phyloP scores from a whole-genome alignment of 2,329 filamentous ascomycete genomes.

The Fusarium compactum region DNA sequence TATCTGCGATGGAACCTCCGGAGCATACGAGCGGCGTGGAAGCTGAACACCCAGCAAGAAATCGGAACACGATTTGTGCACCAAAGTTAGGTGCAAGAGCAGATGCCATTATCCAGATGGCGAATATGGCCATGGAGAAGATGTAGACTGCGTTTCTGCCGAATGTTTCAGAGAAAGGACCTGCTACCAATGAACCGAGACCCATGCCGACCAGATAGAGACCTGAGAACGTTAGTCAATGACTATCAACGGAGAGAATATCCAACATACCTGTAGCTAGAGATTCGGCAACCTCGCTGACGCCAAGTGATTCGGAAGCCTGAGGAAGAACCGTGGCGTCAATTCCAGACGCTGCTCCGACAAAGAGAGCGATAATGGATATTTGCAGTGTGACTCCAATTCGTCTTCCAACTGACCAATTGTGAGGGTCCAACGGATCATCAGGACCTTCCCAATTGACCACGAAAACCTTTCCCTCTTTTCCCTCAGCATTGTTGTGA shows the following conservation, averaged over 20 bases:
- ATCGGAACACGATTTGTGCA: slow-evolving; percentile 60
- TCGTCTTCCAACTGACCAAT: slow-evolving; percentile 57
- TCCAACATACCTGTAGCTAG: slow-evolving; percentile 56
- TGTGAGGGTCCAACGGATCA: slow-evolving; percentile 60
- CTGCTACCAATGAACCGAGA: slow-evolving; percentile 53
- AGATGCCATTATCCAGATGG: slow-evolving; percentile 59
- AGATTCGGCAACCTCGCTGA: slow-evolving; percentile 63
- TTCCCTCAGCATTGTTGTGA: slow-evolving; percentile 37
- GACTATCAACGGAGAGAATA: rapidly evolving
- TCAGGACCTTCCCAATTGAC: slow-evolving; percentile 50
- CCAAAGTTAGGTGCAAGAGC: slow-evolving; percentile 58
- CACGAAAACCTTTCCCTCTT: slow-evolving; percentile 49
- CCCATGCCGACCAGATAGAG: slow-evolving; percentile 54
- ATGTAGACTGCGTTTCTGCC: slow-evolving; percentile 57
- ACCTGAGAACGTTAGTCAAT: slow-evolving; percentile 10
- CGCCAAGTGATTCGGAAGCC: slow-evolving; percentile 59
- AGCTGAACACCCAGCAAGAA: slow-evolving; percentile 61
- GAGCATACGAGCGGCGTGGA: slow-evolving; percentile 59
- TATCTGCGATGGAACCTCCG: slow-evolving; percentile 58
- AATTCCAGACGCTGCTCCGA: slow-evolving; percentile 64
- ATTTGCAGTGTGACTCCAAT: slow-evolving; percentile 57
- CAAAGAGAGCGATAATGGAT: slow-evolving; percentile 61
- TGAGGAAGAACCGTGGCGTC: slow-evolving; percentile 62
- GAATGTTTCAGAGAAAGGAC: slow-evolving; percentile 56
- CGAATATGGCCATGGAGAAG: slow-evolving; percentile 55